phyloP scores from a whole-genome alignment of 495 filamentous ascomycete species.

The Geoglossum glabrum region DNA sequence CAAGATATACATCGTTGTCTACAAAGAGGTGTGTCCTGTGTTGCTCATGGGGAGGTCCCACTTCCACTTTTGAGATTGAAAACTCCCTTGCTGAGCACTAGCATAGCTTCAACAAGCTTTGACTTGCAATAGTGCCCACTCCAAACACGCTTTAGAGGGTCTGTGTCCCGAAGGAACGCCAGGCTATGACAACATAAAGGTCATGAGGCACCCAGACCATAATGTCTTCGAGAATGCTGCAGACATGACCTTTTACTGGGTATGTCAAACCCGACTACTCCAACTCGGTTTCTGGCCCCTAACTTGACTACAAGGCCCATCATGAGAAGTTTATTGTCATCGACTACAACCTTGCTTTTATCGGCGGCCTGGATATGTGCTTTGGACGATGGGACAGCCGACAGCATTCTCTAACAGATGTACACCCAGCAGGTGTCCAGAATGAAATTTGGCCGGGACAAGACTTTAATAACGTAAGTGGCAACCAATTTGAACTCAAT shows the following conservation, averaged over 20 bases:
- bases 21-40: constrained; percentile 46
- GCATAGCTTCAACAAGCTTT: constrained; percentile 46
- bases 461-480: constrained; percentile 51
- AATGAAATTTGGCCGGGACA: constrained; percentile 88
- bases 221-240: constrained; percentile 84
- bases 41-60: background rate
- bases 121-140: constrained; percentile 83
- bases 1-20: constrained; percentile 85
- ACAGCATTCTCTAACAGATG: constrained; percentile 71
- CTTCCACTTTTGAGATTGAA: background rate
- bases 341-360: constrained; percentile 76
- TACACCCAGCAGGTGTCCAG: constrained; percentile 63
- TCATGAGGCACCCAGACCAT: constrained; percentile 90
- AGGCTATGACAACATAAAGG: constrained; percentile 67
- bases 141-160: constrained; percentile 65
- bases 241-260: constrained; percentile 96
- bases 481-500: background rate
- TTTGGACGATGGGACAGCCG: constrained; percentile 84
- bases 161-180: constrained; percentile 63
- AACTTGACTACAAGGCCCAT: constrained; percentile 36
- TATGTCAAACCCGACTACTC: constrained; percentile 10
- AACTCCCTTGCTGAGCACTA: background rate
- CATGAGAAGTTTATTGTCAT: constrained; percentile 94
- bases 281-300: background rate
- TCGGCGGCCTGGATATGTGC: constrained; percentile 87